Evolutionary conservation across 805 yeast species (phyloP), one percentile per base, ranked within the genome.

Genomic region (Ogataea polymorpha): DNA sequence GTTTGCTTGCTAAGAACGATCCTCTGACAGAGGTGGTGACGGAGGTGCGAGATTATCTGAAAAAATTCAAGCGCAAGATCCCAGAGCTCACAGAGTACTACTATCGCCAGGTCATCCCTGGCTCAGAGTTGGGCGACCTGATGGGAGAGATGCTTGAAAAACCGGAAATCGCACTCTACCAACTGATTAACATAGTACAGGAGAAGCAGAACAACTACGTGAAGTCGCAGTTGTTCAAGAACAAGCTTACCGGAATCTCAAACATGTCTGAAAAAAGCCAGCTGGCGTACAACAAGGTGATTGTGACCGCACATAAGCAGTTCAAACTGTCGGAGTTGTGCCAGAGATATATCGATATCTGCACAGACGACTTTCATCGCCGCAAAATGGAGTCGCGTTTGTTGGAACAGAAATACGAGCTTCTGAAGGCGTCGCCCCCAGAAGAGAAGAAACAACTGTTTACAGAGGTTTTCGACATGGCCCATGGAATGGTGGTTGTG

Each of bases 401-500:
- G 50, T 60, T 93, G 27, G 69, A 72, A 41, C 79, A 80, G 55
- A 72, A 76, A 44, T 74, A 78, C 44, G 72, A 73, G 14, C 61
- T 77, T 31, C 61, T 89, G 37, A 68, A 65, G 42, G 68, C 74
- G 2, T 67, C 77, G 25, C 87, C 93, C 5, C 39, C 42, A 0
- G 58, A 59, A 0, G 47, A 51, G 2, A 80, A 81, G 41, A 56
- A 59, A 12, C 44, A 41, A 2, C 52, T 73, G 20, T 65, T 66
- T 8, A 51, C 53, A 1, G 71, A 74, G 20, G 63, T 89, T 4
- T 65, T 66, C 32, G 77, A 74, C 8, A 70, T 79, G 72, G 77
- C 79, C 0, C 80, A 78, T 11, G 95, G 84, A 25, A 77, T 90
- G 81, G 77, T 89, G 3, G 64, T 82, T 12, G 77, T 91, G 12